Percentiles rank a stretch among this genome's conserved stretches.
phyloP scores from a whole-genome alignment of 1,139 yeast species.

The Taphrina flavorubra region DNA sequence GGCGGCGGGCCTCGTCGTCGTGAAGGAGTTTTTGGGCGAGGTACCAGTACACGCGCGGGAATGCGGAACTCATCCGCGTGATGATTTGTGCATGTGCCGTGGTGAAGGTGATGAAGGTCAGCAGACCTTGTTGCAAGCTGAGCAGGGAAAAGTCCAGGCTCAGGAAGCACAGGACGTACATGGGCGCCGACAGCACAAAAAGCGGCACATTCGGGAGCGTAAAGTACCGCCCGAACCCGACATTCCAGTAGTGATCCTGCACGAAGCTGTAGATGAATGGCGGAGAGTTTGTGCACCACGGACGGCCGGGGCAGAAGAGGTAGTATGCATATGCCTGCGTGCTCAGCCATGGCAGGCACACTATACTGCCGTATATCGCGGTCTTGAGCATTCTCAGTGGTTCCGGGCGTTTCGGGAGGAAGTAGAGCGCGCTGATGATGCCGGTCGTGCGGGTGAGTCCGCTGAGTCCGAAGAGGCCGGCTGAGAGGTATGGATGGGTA shows the following conservation, averaged over 20 bases:
- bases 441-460: constrained; percentile 77
- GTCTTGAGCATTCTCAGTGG: constrained; percentile 27
- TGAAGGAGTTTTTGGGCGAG: constrained; percentile 54
- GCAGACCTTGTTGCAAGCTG: constrained; percentile 51
- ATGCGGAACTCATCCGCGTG: constrained; percentile 74
- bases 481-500: constrained; percentile 59
- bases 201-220: constrained; percentile 79
- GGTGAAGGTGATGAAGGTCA: constrained; percentile 61
- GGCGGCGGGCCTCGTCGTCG: not conserved
- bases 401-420: constrained; percentile 59
- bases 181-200: constrained; percentile 76
- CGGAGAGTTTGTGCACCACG: constrained; percentile 69
- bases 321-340: constrained; percentile 63
- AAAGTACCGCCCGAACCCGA: constrained; percentile 84
- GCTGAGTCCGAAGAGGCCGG: constrained; percentile 63
- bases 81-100: constrained; percentile 87
- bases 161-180: constrained; percentile 39
- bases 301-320: constrained; percentile 70
- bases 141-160: constrained; percentile 48
- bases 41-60: constrained; percentile 79
- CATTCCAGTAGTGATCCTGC: constrained; percentile 81
- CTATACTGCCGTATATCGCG: constrained; percentile 49
- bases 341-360: constrained; percentile 58
- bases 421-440: constrained; percentile 71
- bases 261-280: constrained; percentile 77